These are phyloP conservation scores for Glaciozyma antarctica DNA, from an alignment of 768 basidiomycete genomes.

Conservation along the genomic window DNA sequence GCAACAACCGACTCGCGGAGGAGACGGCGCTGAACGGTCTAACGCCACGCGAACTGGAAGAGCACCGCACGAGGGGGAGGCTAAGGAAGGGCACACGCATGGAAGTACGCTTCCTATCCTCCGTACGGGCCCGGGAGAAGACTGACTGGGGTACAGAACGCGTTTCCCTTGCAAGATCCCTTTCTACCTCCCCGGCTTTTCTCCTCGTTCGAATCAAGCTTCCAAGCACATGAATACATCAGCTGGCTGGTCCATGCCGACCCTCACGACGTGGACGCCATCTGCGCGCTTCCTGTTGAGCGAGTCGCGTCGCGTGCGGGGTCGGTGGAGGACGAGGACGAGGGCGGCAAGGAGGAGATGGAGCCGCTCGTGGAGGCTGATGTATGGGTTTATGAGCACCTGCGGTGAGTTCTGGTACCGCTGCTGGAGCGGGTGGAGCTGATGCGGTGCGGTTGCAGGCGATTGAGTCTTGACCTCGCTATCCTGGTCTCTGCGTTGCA, in stretches of 20 bases:
- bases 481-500: slow-evolving; percentile 76
- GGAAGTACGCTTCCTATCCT: not conserved
- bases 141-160: not conserved
- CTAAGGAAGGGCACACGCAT: not conserved
- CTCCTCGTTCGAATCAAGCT: slow-evolving; percentile 64
- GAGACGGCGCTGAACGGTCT: too few species aligned
- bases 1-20: too few species aligned
- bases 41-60: not conserved
- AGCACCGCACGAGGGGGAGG: not conserved
- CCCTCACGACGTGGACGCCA: slow-evolving; percentile 75
- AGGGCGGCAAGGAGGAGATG: slow-evolving; percentile 39
- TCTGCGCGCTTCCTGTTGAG: slow-evolving; percentile 58
- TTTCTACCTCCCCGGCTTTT: slow-evolving; percentile 31
- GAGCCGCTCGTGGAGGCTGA: slow-evolving; percentile 61
- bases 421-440: not conserved
- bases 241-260: slow-evolving; percentile 73
- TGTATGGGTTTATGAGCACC: slow-evolving; percentile 72
- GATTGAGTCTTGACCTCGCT: slow-evolving; percentile 77
- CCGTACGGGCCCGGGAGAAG: not conserved
- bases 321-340: slow-evolving; percentile 21
- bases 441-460: slow-evolving; percentile 44
- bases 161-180: not conserved
- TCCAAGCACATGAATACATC: slow-evolving; percentile 91
- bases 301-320: not conserved
- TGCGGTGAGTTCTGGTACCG: slow-evolving; percentile 45